These are phyloP conservation scores for Epichloe typhina DNA, from an alignment of 2,329 filamentous ascomycete species.

Conservation along the genomic window DNA sequence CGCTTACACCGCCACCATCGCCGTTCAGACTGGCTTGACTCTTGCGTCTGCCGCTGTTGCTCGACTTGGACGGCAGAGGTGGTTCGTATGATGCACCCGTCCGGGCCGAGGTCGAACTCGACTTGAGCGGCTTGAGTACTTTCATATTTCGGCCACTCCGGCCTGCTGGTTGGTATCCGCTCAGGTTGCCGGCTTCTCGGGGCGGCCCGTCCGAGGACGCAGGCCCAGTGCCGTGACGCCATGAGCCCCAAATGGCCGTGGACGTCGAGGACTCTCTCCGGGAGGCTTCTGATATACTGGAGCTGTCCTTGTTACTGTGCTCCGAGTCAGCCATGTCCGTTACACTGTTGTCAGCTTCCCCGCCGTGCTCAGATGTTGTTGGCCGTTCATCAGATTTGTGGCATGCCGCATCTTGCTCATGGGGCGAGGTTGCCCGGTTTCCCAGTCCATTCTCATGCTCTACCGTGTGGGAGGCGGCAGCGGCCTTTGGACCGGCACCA, in stretches of 20 bases:
- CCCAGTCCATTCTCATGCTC: constrained; percentile 13
- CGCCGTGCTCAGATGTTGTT: constrained; percentile 30
- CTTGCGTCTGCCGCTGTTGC: constrained; percentile 39
- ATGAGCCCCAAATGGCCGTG: constrained; percentile 54
- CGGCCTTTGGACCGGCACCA: neutral
- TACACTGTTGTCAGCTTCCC: constrained; percentile 27
- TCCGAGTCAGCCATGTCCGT: constrained; percentile 12
- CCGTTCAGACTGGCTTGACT: constrained; percentile 29
- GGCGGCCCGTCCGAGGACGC: constrained; percentile 35
- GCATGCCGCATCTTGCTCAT: constrained; percentile 20
- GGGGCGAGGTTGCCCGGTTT: constrained; percentile 22
- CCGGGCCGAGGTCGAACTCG: constrained; percentile 37
- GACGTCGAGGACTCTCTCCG: constrained; percentile 36
- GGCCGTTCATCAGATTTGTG: constrained; percentile 22
- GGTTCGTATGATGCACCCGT: constrained; percentile 41
- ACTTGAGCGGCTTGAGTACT: constrained; percentile 68
- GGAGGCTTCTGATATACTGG: constrained; percentile 15
- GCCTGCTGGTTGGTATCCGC: constrained; percentile 57
- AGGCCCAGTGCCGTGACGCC: constrained; percentile 45
- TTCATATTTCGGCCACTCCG: constrained; percentile 66
- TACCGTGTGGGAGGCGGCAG: constrained; percentile 5
- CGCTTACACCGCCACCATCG: constrained; percentile 14
- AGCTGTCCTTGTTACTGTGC: constrained; percentile 15
- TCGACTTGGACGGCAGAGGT: constrained; percentile 28
- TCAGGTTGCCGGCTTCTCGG: constrained; percentile 41